phyloP scores from a whole-genome alignment of 1,284 basidiomycete genomes.

The Heliocybe sulcata region DNA sequence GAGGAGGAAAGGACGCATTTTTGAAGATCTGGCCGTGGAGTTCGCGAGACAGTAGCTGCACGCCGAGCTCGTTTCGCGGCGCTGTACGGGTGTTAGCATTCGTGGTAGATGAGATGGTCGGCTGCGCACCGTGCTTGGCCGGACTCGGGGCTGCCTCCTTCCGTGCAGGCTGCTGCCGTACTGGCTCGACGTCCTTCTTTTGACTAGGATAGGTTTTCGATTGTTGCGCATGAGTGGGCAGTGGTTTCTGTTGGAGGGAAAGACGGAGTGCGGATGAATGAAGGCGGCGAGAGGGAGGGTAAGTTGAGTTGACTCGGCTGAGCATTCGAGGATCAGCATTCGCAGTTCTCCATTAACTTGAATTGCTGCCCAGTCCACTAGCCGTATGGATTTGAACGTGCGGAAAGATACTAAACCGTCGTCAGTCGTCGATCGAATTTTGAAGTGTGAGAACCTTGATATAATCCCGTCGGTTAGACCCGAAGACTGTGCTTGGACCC shows the following conservation, averaged over 20 bases:
- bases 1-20: conserved; percentile 55
- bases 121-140: neutral
- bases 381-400: neutral
- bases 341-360: neutral
- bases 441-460: no score
- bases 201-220: neutral
- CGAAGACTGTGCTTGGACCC: no score
- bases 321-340: neutral
- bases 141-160: neutral
- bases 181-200: neutral
- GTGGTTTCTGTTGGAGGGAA: neutral
- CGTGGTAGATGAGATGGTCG: neutral
- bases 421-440: no score
- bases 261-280: neutral
- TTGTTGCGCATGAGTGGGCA: neutral
- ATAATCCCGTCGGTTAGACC: no score
- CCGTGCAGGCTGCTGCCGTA: neutral
- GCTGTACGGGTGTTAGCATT: neutral
- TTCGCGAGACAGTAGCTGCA: conserved; percentile 81
- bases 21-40: conserved; percentile 86
- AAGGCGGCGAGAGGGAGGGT: neutral
- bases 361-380: neutral
- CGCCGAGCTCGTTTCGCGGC: conserved; percentile 78
- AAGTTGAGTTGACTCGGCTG: neutral
- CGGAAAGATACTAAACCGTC: no score